Evolutionary conservation across 305 asterid species (phyloP).

Genomic region (Solanum hybrid): DNA sequence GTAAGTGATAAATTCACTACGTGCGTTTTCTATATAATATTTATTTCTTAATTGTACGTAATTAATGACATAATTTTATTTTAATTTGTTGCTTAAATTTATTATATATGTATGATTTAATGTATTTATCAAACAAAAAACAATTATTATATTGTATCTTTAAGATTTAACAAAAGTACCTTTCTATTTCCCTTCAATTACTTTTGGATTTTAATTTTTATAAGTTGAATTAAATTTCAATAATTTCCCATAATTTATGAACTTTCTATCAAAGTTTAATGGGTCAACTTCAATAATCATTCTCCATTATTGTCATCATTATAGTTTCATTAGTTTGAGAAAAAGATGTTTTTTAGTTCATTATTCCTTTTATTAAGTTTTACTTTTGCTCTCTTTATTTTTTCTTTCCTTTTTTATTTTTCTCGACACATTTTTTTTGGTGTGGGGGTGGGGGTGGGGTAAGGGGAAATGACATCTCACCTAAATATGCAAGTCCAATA

Average conservation of each 20-base stretch:
- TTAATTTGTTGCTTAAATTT: background rate
- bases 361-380: background rate
- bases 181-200: background rate
- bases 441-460: background rate
- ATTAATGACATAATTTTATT: background rate
- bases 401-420: too few species aligned
- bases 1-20: too few species aligned
- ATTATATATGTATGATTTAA: background rate
- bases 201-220: background rate
- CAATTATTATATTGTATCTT: background rate
- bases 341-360: background rate
- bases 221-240: background rate
- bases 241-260: background rate
- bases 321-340: background rate
- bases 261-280: background rate
- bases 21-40: too few species aligned
- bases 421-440: background rate
- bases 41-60: background rate
- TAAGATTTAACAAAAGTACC: conserved; percentile 18
- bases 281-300: conserved; percentile 3
- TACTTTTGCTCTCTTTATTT: background rate
- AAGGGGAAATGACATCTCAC: background rate
- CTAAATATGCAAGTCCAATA: background rate
- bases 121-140: background rate
- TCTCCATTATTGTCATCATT: background rate